Conservation (phyloP, 2,329 filamentous ascomycete species). For the Microdochium nivale region DNA sequence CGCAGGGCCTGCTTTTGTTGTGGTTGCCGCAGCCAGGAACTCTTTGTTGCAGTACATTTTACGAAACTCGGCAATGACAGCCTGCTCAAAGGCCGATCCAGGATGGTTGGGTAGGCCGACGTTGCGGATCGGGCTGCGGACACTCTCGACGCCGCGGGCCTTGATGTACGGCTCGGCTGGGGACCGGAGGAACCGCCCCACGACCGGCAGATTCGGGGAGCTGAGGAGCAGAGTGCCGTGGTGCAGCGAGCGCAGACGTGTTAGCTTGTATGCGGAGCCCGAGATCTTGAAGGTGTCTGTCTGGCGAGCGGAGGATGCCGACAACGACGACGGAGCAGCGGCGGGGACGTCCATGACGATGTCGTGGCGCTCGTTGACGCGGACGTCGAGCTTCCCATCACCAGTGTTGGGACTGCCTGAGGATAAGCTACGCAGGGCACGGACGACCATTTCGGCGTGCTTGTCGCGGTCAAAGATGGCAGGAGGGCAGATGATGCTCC, state of each 20-base stretch:
- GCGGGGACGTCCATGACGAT: slow-evolving; percentile 50
- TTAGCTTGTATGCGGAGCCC: slow-evolving; percentile 92
- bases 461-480: slow-evolving; percentile 70
- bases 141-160: slow-evolving; percentile 83
- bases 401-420: slow-evolving; percentile 33
- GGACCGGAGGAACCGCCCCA: slow-evolving; percentile 66
- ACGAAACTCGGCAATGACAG: slow-evolving; percentile 57
- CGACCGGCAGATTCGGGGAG: slow-evolving; percentile 63
- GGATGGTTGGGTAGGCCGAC: slow-evolving; percentile 43
- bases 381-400: background rate
- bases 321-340: background rate
- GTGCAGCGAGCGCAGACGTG: slow-evolving; percentile 70
- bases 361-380: slow-evolving; percentile 86
- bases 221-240: slow-evolving; percentile 84
- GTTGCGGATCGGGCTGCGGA: slow-evolving; percentile 77
- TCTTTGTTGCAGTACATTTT: slow-evolving; percentile 48
- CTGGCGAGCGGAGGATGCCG: background rate
- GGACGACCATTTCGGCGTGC: slow-evolving; percentile 87
- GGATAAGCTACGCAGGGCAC: slow-evolving; percentile 58
- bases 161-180: slow-evolving; percentile 69
- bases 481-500: slow-evolving; percentile 80
- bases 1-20: background rate
- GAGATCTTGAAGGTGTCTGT: slow-evolving; percentile 64
- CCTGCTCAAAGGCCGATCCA: slow-evolving; percentile 34
- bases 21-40: background rate